Evolutionary conservation across 495 filamentous ascomycete species (phyloP).

Genomic region (Penicillium silybi): DNA sequence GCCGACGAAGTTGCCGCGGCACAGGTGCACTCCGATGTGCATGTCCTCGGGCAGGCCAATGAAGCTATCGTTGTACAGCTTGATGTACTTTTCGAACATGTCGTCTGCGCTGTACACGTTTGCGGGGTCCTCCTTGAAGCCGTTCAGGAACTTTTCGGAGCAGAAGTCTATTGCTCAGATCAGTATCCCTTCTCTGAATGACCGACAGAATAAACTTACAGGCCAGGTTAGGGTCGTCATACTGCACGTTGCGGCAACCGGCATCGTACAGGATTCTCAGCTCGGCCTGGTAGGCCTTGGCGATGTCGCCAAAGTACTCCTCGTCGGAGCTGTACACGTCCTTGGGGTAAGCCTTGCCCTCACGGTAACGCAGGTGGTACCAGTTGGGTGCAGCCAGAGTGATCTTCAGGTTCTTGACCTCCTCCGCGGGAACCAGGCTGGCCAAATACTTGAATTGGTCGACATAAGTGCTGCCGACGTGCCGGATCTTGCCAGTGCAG

Average conservation of each 20-base stretch:
- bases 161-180: conserved; percentile 59
- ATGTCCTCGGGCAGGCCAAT: conserved; percentile 60
- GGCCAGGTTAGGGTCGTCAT: conserved; percentile 72
- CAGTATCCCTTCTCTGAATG: background rate
- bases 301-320: conserved; percentile 72
- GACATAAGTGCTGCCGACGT: conserved; percentile 57
- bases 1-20: conserved; percentile 77
- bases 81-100: conserved; percentile 70
- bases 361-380: conserved; percentile 71
- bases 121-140: conserved; percentile 55
- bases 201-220: conserved; percentile 43
- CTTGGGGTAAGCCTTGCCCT: conserved; percentile 63
- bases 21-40: conserved; percentile 74
- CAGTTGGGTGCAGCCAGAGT: conserved; percentile 70
- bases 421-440: conserved; percentile 52
- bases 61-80: conserved; percentile 71
- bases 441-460: conserved; percentile 69
- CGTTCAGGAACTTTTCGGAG: conserved; percentile 67
- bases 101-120: conserved; percentile 58
- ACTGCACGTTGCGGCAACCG: conserved; percentile 67
- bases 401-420: conserved; percentile 64
- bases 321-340: conserved; percentile 61
- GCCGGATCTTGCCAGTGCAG: conserved; percentile 68
- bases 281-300: conserved; percentile 66
- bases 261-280: conserved; percentile 64